These are phyloP conservation scores for Saccharomycopsis schoenii DNA, from an alignment of 805 yeast species.

Conservation along the genomic window DNA sequence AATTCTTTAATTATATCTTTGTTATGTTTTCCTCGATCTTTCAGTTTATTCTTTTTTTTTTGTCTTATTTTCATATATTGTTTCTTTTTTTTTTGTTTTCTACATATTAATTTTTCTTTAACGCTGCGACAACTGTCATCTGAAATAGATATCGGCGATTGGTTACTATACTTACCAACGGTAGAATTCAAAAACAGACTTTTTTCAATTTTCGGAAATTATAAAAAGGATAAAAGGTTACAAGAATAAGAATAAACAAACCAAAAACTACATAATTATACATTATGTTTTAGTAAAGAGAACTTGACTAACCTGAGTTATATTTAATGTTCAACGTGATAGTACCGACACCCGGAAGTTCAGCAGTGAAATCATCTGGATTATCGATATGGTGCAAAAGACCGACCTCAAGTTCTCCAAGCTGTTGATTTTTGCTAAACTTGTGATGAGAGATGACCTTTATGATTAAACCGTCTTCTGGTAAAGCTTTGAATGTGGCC, in stretches of 20 bases:
- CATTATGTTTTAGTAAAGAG: background rate
- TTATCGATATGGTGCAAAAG: constrained; percentile 42
- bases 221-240: too few relatives aligned
- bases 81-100: too few relatives aligned
- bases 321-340: constrained; percentile 8
- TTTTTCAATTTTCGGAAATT: too few relatives aligned
- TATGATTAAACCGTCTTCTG: constrained; percentile 51
- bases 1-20: too few relatives aligned
- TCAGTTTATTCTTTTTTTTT: too few relatives aligned
- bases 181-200: background rate
- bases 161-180: background rate
- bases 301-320: background rate
- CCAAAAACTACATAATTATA: background rate
- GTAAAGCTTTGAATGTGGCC: constrained; percentile 54
- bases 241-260: background rate
- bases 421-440: constrained; percentile 57
- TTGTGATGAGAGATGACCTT: constrained; percentile 57
- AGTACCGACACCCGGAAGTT: constrained; percentile 5
- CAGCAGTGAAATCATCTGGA: constrained; percentile 30
- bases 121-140: background rate
- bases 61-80: background rate
- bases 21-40: background rate
- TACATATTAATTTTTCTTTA: too few relatives aligned
- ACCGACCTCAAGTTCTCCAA: constrained; percentile 49
- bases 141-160: background rate